Evolutionary conservation across 352 stramenopile genomes (phyloP), one percentile per base, ranked within the genome.

Genomic region (Globisporangium okanoganense): DNA sequence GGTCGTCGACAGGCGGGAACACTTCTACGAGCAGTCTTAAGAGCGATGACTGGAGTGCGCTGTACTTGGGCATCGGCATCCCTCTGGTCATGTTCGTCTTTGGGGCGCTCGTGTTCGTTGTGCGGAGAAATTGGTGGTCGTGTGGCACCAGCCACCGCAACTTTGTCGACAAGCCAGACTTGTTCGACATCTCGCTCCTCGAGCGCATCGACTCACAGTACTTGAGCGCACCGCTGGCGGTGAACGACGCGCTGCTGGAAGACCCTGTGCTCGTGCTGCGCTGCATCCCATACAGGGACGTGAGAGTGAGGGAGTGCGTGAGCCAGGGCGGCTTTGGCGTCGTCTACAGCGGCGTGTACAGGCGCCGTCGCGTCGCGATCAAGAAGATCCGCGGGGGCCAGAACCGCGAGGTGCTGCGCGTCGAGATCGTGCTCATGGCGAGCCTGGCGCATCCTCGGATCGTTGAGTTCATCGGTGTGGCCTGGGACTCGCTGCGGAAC

Each of bases 381-480:
- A 75, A 75, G 58, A 61, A 57, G 25, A 58, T 70, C 24, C 64
- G 64, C 16, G 31, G 22, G 16, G 64, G 63, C 16, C 51, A 63
- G 27, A 64, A 41, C 27, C 58, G 49, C 2, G 49, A 70, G 24
- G 38, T 61, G 27, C 24, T 55, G 9, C 60, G 64, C 24, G 52
- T 75, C 24, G 56, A 75, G 50, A 72, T 72, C 29, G 54, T 41
- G 7, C 58, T 75, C 12, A 64, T 75, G 43, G 61, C 69, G 35
- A 67, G 57, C 14, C 50, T 75, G 9, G 38, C 57, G 1, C 82
- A 92, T 33, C 70, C 76, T 10, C 78, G 73, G 9, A 79, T 92
- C 18, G 78, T 92, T 14, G 75, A 83, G 33, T 92, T 90, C 38
- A 71, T 89, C 16, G 82, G 82, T 0, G 79, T 89, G 16, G 70